These are phyloP conservation scores for Penicillium pulvis DNA, from an alignment of 495 filamentous ascomycete species.

Conservation along the genomic window DNA sequence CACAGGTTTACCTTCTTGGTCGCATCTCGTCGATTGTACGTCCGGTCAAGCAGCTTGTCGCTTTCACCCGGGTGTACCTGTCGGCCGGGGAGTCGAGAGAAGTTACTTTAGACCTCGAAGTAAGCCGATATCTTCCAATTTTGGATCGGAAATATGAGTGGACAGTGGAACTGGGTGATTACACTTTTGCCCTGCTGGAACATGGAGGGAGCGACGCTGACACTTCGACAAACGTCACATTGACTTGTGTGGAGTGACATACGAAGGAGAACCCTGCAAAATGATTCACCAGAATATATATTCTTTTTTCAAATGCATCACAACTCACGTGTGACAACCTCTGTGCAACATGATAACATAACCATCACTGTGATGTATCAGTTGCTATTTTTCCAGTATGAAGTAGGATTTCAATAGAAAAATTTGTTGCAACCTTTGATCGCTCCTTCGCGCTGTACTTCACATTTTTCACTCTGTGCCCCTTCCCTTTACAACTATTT, in stretches of 20 bases:
- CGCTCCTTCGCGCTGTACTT: too few species aligned
- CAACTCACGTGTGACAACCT: not conserved
- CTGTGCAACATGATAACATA: too few species aligned
- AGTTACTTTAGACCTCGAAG: constrained; percentile 15
- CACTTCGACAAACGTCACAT: constrained; percentile 32
- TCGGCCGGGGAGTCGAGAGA: constrained; percentile 25
- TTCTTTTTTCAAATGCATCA: too few species aligned
- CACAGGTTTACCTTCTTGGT: constrained; percentile 40
- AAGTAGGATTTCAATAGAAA: too few species aligned
- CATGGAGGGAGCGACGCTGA: constrained; percentile 33
- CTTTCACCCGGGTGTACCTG: constrained; percentile 39
- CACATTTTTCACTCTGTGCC: not conserved
- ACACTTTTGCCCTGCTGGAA: constrained; percentile 44
- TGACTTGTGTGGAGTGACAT: constrained; percentile 25
- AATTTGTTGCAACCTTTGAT: not conserved
- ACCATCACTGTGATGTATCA: too few species aligned
- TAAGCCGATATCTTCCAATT: constrained; percentile 40
- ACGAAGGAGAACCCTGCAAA: not conserved
- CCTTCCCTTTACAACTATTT: not conserved
- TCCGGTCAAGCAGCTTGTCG: constrained; percentile 42
- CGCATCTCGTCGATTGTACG: constrained; percentile 41
- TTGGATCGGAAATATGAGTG: constrained; percentile 39
- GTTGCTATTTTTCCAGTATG: too few species aligned
- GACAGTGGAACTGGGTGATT: constrained; percentile 42
- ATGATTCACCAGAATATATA: too few species aligned